Percentiles rank a stretch among this genome's conserved stretches.
These are phyloP conservation scores for Hypholoma sublateritium DNA, from an alignment of 768 basidiomycete species.

Conservation along the genomic window DNA sequence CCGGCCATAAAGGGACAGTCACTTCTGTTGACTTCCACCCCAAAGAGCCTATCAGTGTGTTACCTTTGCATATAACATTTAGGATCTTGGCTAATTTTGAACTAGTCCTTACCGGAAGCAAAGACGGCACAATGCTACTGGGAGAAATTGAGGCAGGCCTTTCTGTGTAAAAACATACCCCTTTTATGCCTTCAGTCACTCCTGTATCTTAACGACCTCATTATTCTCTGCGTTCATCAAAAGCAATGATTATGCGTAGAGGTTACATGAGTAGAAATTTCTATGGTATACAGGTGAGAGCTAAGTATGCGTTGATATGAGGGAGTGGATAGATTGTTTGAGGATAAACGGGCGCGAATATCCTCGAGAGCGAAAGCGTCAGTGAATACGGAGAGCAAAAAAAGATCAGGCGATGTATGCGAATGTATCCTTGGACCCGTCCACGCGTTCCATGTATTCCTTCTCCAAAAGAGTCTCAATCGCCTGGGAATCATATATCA, in stretches of 20 bases:
- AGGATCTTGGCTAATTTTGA: slow-evolving; percentile 2
- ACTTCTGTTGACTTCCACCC: slow-evolving; percentile 97
- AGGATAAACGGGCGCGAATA: neutral
- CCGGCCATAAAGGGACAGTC: slow-evolving; percentile 96
- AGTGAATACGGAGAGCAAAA: neutral
- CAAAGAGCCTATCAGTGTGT: slow-evolving; percentile 90
- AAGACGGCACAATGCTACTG: slow-evolving; percentile 89
- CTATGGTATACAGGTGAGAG: slow-evolving; percentile 8
- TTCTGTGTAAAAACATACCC: slow-evolving; percentile 29
- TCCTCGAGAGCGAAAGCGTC: neutral
- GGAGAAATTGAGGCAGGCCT: slow-evolving; percentile 83
- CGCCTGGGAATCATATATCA: slow-evolving; percentile 46
- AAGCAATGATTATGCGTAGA: slow-evolving; percentile 10
- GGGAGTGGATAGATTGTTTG: neutral
- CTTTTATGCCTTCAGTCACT: neutral
- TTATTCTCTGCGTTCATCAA: slow-evolving; percentile 4
- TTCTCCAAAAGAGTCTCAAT: slow-evolving; percentile 93
- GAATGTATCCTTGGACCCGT: slow-evolving; percentile 88
- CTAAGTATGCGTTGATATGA: neutral
- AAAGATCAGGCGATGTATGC: slow-evolving; percentile 64
- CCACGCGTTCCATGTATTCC: slow-evolving; percentile 95
- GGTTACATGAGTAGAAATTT: slow-evolving; percentile 8
- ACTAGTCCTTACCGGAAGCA: slow-evolving; percentile 86
- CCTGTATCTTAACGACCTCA: neutral
- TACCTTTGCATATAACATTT: neutral